Percentiles rank a stretch among this genome's conserved stretches.
These are phyloP conservation scores for Penicillium sp. DNA, from an alignment of 2,329 filamentous ascomycete species.

Conservation along the genomic window DNA sequence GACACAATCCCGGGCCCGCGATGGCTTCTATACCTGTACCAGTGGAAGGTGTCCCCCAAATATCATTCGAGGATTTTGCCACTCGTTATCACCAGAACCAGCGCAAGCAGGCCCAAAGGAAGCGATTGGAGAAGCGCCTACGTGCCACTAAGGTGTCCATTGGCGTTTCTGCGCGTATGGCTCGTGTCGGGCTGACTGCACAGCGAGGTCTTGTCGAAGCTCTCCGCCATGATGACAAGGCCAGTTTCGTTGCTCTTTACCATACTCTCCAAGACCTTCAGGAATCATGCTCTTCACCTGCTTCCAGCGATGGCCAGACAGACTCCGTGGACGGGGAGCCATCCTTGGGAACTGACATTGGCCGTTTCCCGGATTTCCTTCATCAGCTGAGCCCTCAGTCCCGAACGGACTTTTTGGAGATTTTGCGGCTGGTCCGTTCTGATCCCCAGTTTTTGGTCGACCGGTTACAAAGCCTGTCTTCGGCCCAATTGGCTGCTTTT, in stretches of 20 bases:
- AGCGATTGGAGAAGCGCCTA: conserved; percentile 41
- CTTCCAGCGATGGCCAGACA: conserved; percentile 33
- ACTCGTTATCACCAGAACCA: conserved; percentile 43
- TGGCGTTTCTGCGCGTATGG: conserved; percentile 44
- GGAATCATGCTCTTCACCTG: conserved; percentile 41
- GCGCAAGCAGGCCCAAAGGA: conserved; percentile 44
- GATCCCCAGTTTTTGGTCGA: conserved; percentile 86
- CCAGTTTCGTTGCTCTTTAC: conserved; percentile 46
- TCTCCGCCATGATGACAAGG: conserved; percentile 47
- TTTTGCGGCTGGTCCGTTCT: conserved; percentile 77
- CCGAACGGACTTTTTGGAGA: conserved; percentile 72
- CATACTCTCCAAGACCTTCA: conserved; percentile 47
- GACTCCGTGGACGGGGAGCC: conserved; percentile 35
- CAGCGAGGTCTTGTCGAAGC: conserved; percentile 49
- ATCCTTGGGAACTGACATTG: conserved; percentile 41
- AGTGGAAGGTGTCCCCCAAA: conserved; percentile 20
- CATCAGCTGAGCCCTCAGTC: conserved; percentile 73
- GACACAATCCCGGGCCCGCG: conserved; percentile 15
- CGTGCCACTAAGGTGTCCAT: conserved; percentile 45
- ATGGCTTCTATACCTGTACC: not conserved
- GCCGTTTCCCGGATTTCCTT: conserved; percentile 41
- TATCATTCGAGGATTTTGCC: conserved; percentile 49
- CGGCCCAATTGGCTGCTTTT: conserved; percentile 73
- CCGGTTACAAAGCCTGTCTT: conserved; percentile 72
- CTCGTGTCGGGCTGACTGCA: conserved; percentile 42